A percentile compares a stretch with the other conserved stretches of the same genome.
Conservation (phyloP, 2,329 filamentous ascomycete species). For the Diaporthe sp. region DNA sequence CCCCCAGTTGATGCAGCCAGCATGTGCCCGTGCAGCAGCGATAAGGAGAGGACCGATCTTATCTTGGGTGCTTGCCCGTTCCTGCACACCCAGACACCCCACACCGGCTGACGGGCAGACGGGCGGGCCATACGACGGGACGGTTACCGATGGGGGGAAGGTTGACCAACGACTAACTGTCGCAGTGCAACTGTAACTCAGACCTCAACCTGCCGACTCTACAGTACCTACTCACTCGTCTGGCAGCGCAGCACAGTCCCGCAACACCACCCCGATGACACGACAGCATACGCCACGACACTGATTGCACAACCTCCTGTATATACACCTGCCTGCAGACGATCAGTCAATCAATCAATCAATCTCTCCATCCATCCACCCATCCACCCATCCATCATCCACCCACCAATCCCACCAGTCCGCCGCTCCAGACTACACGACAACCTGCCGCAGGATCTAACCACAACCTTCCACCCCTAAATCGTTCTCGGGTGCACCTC, state of each 20-base stretch:
- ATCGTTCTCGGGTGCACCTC: conserved; percentile 19
- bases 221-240: not conserved
- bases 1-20: not conserved
- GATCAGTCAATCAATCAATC: not conserved
- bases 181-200: conserved; percentile 1
- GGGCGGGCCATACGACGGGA: conserved; percentile 9
- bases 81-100: not conserved
- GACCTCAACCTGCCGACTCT: not conserved
- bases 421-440: not conserved
- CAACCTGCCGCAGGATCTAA: no score
- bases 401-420: not conserved
- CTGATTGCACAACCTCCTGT: conserved; percentile 18
- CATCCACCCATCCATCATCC: not conserved
- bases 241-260: not conserved
- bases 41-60: conserved; percentile 6
- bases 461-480: not conserved
- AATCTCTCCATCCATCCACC: not conserved
- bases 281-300: not conserved
- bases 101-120: not conserved
- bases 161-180: not conserved
- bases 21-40: conserved; percentile 6
- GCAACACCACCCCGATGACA: not conserved
- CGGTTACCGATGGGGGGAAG: conserved; percentile 9
- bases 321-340: conserved; percentile 5
- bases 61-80: no score